Percentiles rank a stretch among this genome's conserved stretches.
Conservation (phyloP, 257 asterid species). For the Solanum ossicruentum region DNA sequence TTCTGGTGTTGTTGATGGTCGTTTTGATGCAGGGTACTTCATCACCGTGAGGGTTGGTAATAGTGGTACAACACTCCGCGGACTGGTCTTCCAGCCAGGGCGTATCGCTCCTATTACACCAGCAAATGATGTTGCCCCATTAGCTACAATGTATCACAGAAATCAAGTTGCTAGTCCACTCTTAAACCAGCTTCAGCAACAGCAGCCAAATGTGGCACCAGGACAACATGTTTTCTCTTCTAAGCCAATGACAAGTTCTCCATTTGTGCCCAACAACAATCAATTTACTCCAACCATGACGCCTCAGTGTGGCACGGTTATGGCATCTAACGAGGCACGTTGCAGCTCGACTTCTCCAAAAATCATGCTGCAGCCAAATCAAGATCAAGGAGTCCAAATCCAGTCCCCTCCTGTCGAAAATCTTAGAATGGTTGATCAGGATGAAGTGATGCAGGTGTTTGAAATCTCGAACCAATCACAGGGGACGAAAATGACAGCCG, state of each 20-base stretch:
- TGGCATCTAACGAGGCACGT: background rate
- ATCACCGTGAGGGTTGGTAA: slow-evolving; percentile 47
- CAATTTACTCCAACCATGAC: slow-evolving; percentile 4
- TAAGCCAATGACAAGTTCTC: background rate
- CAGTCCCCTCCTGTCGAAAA: slow-evolving; percentile 17
- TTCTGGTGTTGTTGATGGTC: slow-evolving; percentile 64
- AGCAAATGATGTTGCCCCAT: slow-evolving; percentile 62
- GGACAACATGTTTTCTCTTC: slow-evolving; percentile 10
- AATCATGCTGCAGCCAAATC: slow-evolving; percentile 5
- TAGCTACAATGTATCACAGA: slow-evolving; percentile 42
- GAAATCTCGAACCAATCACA: slow-evolving; percentile 34
- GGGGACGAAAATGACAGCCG: slow-evolving; percentile 9
- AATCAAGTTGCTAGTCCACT: slow-evolving; percentile 16
- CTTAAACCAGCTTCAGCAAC: slow-evolving; percentile 8
- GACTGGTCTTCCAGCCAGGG: slow-evolving; percentile 53
- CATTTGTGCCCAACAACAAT: slow-evolving; percentile 1
- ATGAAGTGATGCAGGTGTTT: slow-evolving; percentile 54
- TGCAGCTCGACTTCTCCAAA: slow-evolving; percentile 18
- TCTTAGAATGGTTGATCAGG: slow-evolving; percentile 56
- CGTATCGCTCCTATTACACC: slow-evolving; percentile 39
- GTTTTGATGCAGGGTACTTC: slow-evolving; percentile 68
- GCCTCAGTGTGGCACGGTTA: slow-evolving; percentile 3
- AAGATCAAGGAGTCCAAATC: slow-evolving; percentile 1
- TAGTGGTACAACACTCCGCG: slow-evolving; percentile 40
- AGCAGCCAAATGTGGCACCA: slow-evolving; percentile 6